Evolutionary conservation across 192 early-diverging fungal genomes (phyloP), one percentile per base, ranked within the genome.

Genomic region (Podila minutissima): DNA sequence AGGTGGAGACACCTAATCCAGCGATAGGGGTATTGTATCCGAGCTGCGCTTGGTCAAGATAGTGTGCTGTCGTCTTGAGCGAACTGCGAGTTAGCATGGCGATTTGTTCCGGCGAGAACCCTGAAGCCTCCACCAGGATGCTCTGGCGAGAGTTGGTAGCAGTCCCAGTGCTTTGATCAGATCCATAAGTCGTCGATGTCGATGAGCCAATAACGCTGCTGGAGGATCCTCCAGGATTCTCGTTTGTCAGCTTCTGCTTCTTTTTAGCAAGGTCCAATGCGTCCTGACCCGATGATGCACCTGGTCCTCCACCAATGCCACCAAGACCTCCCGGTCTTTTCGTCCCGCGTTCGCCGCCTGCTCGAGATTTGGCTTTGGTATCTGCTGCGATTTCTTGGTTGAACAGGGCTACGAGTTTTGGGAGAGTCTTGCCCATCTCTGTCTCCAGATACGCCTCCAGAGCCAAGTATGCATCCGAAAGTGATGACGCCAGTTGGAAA

Each of bases 341-440:
- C n/a, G 55, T 66, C n/a, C 72, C 72, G n/a, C 72, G 41, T 7
- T 72, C 71, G 3, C 22, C 63, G 9, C 69, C 75, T 38, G 55
- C 57, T 28, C 66, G 64, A 5, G 70, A 68, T 10, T 62, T 59
- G 1, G 70, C 50, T n/a, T 67, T 68, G 5, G 51, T 49, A 22
- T 75, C 74, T n/a, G 74, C 74, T 5, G 66, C 67, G 26, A 69
- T 22, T 32, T 75, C 74, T 53, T 79, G 76, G 20, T 51, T 48
- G 19, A 46, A 64, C 0, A 72, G 24, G 1, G 66, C 41, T 2
- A 26, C 32, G 0, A 79, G 55, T 17, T 79, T 79, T 4, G 76
- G 76, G 0, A 79, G 55, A 15, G 31, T 68, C 26, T 57, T 62
- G 17, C 74, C 74, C 0, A 50, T 11, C 31, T 72, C 70, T 5